These are phyloP conservation scores for Eimeria falciformis DNA, from an alignment of 169 alveolate species.

Conservation along the genomic window DNA sequence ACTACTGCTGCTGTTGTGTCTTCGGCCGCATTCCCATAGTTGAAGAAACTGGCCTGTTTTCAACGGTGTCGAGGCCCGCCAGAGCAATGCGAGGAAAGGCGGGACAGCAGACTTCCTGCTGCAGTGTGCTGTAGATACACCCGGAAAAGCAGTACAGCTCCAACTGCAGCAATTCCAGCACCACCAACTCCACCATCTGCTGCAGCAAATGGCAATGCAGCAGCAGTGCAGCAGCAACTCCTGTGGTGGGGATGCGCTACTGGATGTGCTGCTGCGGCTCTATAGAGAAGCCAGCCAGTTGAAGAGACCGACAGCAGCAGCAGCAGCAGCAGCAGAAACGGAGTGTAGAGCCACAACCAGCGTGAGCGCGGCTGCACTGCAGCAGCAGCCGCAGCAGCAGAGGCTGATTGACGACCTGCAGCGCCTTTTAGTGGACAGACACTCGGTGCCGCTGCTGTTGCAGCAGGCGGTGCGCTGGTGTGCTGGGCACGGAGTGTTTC, in stretches of 20 bases:
- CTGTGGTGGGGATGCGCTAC: neutral
- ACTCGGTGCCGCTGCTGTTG: neutral
- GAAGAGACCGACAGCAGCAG: neutral
- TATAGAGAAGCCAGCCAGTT: too few species aligned
- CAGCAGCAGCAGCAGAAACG: slow-evolving; percentile 1
- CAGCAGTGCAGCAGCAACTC: neutral
- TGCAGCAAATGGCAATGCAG: neutral
- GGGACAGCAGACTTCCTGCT: too few species aligned
- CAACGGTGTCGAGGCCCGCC: too few species aligned
- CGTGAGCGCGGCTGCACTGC: too few species aligned
- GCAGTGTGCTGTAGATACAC: too few species aligned
- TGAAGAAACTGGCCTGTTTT: too few species aligned
- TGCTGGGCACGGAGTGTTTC: neutral
- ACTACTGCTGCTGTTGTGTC: too few species aligned
- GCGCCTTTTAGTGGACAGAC: neutral
- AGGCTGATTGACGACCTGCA: neutral
- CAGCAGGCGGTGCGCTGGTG: slow-evolving; percentile 9
- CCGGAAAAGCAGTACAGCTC: too few species aligned
- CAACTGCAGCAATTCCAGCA: too few species aligned
- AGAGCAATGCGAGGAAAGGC: too few species aligned
- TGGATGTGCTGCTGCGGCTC: neutral
- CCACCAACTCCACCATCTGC: neutral
- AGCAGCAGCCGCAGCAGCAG: slow-evolving; percentile 3
- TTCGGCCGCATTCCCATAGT: too few species aligned
- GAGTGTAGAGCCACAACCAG: too few species aligned